Evolutionary conservation across 225 moss, liverwort and hornwort genomes (phyloP), one percentile per base, ranked within the genome.

Genomic region (Pseudisothecium myosuroides): DNA sequence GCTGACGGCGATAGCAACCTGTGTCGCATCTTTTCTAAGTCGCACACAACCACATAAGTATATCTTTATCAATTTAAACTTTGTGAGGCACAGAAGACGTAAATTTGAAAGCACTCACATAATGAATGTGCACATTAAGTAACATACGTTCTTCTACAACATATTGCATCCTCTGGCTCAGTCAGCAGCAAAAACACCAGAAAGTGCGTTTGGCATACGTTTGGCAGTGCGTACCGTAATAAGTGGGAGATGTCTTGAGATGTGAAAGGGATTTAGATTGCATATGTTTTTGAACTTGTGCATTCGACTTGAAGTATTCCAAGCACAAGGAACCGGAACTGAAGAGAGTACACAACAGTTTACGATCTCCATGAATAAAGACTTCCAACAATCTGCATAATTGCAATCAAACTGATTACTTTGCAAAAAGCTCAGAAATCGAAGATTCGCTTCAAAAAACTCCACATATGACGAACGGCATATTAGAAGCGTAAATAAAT

Each of bases 21-120:
- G 88, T 85, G 92, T 91, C 64, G 89, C 90, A 93, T 88, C 94
- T 93, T 91, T 68, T 89, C 94, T 94, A 92, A 86, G 85, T 71
- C 87, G 84, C 84, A 89, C 86, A 90, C 23, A 89, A 81, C 73
- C 91, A 90, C 85, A 84, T 89, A 55, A 89, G 88, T 82, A 63
- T 23, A 80, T 58, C 23, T 72, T 24, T 56, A 41, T 32, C 18
- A 49, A 36, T 37, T 50, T 28, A 77, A 16, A 39, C 31, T 61
- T 81, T 21, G 11, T 19, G 76, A 62, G 73, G 39, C 41, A 85
- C 58, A 54, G 32, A 63, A 56, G n/a, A 66, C 36, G 74, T 27
- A 32, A 55, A 41, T 66, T 73, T 76, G 58, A 71, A 50, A 89
- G 43, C 54, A 83, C 31, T 54, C 49, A n/a, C 61, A 58, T 83